phyloP scores from a whole-genome alignment of 371 early-diverging fungal genomes.

The Mucor irregularis region DNA sequence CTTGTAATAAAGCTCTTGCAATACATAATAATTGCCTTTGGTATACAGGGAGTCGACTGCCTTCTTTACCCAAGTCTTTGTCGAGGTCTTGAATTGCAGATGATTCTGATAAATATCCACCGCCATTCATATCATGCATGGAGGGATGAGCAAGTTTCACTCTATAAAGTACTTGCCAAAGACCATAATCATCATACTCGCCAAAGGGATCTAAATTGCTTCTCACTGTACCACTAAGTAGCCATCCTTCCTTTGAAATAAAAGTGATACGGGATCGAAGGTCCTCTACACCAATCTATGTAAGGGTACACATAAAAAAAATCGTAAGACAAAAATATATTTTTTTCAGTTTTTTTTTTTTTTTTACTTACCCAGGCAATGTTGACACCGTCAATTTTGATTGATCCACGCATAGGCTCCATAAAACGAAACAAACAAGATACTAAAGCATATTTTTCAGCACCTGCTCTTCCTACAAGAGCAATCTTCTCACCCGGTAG shows the following conservation, averaged over 20 bases:
- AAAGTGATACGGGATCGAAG: conserved; percentile 73
- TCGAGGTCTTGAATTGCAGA: conserved; percentile 49
- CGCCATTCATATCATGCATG: conserved; percentile 23
- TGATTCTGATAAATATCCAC: background rate
- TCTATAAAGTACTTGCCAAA: conserved; percentile 82
- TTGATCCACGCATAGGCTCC: conserved; percentile 68
- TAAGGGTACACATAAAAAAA: background rate
- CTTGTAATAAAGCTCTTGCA: conserved; percentile 75
- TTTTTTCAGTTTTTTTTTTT: background rate
- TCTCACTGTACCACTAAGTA: conserved; percentile 74
- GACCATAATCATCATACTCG: conserved; percentile 70
- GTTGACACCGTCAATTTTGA: conserved; percentile 77
- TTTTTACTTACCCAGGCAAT: conserved; percentile 53
- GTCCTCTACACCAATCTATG: conserved; percentile 65
- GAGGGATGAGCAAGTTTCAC: conserved; percentile 56
- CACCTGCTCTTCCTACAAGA: conserved; percentile 73
- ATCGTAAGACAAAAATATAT: background rate
- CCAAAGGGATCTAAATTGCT: conserved; percentile 85
- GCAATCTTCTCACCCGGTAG: conserved; percentile 70
- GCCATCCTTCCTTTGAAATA: conserved; percentile 84
- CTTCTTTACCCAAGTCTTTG: conserved; percentile 59
- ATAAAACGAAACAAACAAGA: conserved; percentile 77
- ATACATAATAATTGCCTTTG: conserved; percentile 83
- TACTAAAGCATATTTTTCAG: conserved; percentile 73
- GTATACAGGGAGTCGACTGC: conserved; percentile 73